Percentiles rank a stretch among this genome's conserved stretches.
Evolutionary conservation across 2,329 filamentous ascomycete genomes (phyloP).

Genomic region (Pezicula neosporulosa): DNA sequence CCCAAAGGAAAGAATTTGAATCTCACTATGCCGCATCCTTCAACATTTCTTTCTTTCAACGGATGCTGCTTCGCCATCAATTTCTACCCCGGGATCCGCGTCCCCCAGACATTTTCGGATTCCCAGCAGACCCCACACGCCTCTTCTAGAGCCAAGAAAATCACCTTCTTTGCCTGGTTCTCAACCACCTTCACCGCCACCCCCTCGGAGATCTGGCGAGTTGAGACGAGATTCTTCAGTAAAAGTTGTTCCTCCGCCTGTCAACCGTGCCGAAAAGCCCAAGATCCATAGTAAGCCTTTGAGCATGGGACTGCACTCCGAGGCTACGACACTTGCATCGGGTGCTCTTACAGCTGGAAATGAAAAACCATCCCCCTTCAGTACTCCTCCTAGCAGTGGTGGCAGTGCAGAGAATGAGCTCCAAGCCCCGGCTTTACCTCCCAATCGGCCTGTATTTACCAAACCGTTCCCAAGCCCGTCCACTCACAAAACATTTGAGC

Average conservation of each 20-base stretch:
- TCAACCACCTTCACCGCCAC: constrained; percentile 59
- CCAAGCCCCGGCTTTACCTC: constrained; percentile 46
- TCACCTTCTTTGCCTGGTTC: constrained; percentile 46
- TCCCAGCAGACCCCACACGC: constrained; percentile 53
- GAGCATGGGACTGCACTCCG: constrained; percentile 26
- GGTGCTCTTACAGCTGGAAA: constrained; percentile 4
- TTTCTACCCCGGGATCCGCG: constrained; percentile 35
- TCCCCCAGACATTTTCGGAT: constrained; percentile 46
- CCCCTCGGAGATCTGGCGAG: constrained; percentile 60
- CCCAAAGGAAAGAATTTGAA: constrained; percentile 40
- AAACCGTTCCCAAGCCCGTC: constrained; percentile 20
- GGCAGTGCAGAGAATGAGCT: constrained; percentile 52
- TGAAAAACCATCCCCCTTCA: constrained; percentile 69
- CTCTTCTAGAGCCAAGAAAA: constrained; percentile 41
- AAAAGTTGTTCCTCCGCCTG: constrained; percentile 59
- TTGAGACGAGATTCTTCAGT: constrained; percentile 40
- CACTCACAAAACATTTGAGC: constrained; percentile 38
- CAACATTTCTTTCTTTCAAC: constrained; percentile 23
- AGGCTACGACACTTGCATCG: constrained; percentile 23
- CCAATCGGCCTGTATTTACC: constrained; percentile 42
- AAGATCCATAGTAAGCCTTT: constrained; percentile 44
- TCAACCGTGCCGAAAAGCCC: constrained; percentile 79
- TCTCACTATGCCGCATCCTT: constrained; percentile 17
- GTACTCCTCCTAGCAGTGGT: constrained; percentile 75
- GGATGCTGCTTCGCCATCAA: constrained; percentile 12